A percentile compares a stretch with the other conserved stretches of the same genome.
Evolutionary conservation across 2,329 filamentous ascomycete genomes (phyloP).

Genomic region (Zymoseptoria crescenta): DNA sequence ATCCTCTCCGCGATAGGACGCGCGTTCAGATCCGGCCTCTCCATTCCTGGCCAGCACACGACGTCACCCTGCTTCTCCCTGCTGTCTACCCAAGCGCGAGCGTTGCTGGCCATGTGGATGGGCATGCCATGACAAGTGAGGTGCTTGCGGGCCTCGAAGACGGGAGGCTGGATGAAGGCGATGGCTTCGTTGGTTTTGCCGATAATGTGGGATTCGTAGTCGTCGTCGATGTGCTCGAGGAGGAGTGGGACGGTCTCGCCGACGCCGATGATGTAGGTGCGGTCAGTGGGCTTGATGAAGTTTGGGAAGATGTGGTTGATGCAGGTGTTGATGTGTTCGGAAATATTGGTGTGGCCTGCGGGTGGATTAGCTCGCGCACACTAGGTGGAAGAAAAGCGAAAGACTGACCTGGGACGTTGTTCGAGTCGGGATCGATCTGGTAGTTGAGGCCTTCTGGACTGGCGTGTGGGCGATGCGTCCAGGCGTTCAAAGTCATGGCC

Average conservation of each 20-base stretch:
- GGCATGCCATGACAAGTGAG: not conserved
- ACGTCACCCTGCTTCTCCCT: not conserved
- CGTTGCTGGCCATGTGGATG: not conserved
- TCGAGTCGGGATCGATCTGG: constrained; percentile 34
- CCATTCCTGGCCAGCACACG: not conserved
- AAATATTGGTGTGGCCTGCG: constrained; percentile 46
- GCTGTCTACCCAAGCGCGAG: not conserved
- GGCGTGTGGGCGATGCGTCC: constrained; percentile 50
- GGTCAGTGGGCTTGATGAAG: constrained; percentile 41
- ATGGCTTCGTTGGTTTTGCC: not conserved
- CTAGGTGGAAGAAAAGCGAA: not conserved
- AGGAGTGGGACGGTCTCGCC: constrained; percentile 32
- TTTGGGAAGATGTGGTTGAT: constrained; percentile 54
- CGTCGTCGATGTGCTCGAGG: not conserved
- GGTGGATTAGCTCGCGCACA: not conserved
- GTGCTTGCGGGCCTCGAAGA: not conserved
- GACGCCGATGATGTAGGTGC: constrained; percentile 62
- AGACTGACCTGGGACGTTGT: constrained; percentile 45
- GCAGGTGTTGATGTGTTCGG: constrained; percentile 58
- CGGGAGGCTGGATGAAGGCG: not conserved
- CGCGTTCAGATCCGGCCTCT: not conserved
- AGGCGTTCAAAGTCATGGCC: constrained; percentile 52
- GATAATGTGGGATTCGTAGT: not conserved
- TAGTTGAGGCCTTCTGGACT: constrained; percentile 52
- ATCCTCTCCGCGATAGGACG: not conserved